Percentiles rank a stretch among this genome's conserved stretches.
Evolutionary conservation across 2,329 filamentous ascomycete genomes (phyloP).

Genomic region (Ophiocordyceps polyrhachis-furcata): DNA sequence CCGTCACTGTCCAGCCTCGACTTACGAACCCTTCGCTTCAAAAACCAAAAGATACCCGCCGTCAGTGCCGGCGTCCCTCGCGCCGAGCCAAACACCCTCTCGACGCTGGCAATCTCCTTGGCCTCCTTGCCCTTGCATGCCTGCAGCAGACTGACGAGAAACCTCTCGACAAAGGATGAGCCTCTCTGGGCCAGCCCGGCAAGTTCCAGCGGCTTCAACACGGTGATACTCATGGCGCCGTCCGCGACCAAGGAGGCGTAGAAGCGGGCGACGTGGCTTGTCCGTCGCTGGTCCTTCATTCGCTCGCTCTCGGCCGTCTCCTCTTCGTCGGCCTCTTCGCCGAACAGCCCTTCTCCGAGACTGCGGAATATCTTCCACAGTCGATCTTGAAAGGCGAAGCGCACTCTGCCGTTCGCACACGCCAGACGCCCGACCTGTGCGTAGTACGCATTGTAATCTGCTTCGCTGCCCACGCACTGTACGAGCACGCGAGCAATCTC

Average conservation of each 20-base stretch:
- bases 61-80: constrained; percentile 49
- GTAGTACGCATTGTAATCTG: constrained; percentile 84
- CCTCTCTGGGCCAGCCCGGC: constrained; percentile 60
- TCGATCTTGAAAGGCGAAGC: constrained; percentile 72
- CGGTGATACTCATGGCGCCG: constrained; percentile 23
- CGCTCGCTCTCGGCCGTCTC: constrained; percentile 27
- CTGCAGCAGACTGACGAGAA: constrained; percentile 59
- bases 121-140: constrained; percentile 30
- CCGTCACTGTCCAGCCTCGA: constrained; percentile 33
- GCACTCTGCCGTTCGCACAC: constrained; percentile 55
- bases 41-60: constrained; percentile 59
- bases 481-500: constrained; percentile 79
- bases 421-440: constrained; percentile 65
- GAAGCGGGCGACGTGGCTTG: constrained; percentile 34
- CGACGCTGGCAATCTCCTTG: constrained; percentile 37
- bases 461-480: constrained; percentile 70
- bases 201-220: constrained; percentile 58
- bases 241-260: constrained; percentile 31
- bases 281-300: constrained; percentile 27
- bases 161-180: constrained; percentile 58
- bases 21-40: constrained; percentile 55
- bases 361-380: constrained; percentile 73
- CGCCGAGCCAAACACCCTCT: constrained; percentile 46
- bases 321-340: constrained; percentile 41
- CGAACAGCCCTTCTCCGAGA: constrained; percentile 64